Percentiles rank a stretch among this genome's conserved stretches.
Conservation (phyloP, 805 yeast species). For the Ogataea parapolymorpha region DNA sequence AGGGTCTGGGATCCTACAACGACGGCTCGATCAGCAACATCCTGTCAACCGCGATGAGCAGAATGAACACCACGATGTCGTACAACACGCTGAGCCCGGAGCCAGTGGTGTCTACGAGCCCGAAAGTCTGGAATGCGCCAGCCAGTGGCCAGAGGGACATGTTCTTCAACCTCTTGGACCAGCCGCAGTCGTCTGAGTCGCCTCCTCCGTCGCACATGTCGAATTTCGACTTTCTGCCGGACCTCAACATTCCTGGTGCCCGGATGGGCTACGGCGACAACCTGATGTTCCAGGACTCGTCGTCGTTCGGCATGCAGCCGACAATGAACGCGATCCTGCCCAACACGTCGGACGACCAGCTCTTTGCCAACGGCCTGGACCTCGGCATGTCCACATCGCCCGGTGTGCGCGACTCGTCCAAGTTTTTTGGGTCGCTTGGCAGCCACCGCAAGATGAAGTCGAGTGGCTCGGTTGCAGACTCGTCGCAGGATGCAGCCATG, state of each 20-base stretch:
- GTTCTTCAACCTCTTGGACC: conserved; percentile 4
- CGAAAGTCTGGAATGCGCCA: conserved; percentile 16
- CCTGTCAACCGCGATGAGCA: conserved; percentile 23
- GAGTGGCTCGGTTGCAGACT: conserved; percentile 11
- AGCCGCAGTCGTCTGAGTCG: conserved; percentile 12
- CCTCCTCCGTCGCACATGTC: conserved; percentile 18
- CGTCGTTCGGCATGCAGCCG: conserved; percentile 17
- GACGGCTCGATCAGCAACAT: conserved; percentile 21
- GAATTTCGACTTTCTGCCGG: conserved; percentile 15
- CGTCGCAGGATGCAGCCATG: conserved; percentile 8
- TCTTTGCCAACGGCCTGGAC: conserved; percentile 1
- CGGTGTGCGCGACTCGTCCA: conserved; percentile 17
- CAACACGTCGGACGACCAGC: conserved; percentile 1
- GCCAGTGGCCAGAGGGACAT: conserved; percentile 8
- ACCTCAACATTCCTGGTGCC: not conserved
- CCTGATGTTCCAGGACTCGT: conserved; percentile 4
- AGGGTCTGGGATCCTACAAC: conserved; percentile 18
- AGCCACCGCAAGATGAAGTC: conserved; percentile 14
- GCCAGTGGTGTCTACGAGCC: conserved; percentile 13
- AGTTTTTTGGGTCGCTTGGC: conserved; percentile 19
- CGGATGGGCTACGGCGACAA: conserved; percentile 5
- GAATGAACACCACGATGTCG: conserved; percentile 16
- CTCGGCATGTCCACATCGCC: conserved; percentile 23
- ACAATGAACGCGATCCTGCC: conserved; percentile 8
- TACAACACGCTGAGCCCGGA: conserved; percentile 16